These are phyloP conservation scores for Blastosporella zonata DNA, from an alignment of 1,284 basidiomycete species.

Conservation along the genomic window DNA sequence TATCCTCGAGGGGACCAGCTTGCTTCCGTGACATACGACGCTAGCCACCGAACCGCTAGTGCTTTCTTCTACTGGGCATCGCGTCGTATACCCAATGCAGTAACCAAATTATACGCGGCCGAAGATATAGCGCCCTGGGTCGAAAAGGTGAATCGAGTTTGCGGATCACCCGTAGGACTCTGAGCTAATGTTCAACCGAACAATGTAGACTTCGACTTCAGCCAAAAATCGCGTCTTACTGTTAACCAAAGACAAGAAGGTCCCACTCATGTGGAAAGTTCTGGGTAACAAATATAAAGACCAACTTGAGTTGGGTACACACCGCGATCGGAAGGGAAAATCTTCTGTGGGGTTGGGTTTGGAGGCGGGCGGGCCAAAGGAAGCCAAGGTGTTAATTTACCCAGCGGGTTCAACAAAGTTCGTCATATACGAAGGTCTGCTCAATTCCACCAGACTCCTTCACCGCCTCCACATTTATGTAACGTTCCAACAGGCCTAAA, in stretches of 20 bases:
- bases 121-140: slow-evolving; percentile 61
- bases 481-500: slow-evolving; percentile 42
- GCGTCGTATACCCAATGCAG: slow-evolving; percentile 67
- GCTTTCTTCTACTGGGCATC: slow-evolving; percentile 79
- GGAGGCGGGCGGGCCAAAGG: slow-evolving; percentile 49
- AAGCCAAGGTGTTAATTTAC: slow-evolving; percentile 66
- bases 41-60: slow-evolving; percentile 68
- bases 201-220: slow-evolving; percentile 31
- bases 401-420: slow-evolving; percentile 52
- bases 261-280: slow-evolving; percentile 84
- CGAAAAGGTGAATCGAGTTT: slow-evolving; percentile 55
- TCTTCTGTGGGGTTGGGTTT: slow-evolving; percentile 55
- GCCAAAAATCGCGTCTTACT: slow-evolving; percentile 68
- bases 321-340: slow-evolving; percentile 65
- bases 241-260: slow-evolving; percentile 71
- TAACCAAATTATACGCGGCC: slow-evolving; percentile 61
- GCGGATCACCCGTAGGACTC: background rate
- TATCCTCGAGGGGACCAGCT: slow-evolving; percentile 73
- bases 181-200: background rate
- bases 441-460: background rate
- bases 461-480: background rate
- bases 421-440: slow-evolving; percentile 57
- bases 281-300: slow-evolving; percentile 73
- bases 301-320: slow-evolving; percentile 64
- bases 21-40: slow-evolving; percentile 68